phyloP scores from a whole-genome alignment of 2,329 filamentous ascomycete species.

The Zasmidium angulare region DNA sequence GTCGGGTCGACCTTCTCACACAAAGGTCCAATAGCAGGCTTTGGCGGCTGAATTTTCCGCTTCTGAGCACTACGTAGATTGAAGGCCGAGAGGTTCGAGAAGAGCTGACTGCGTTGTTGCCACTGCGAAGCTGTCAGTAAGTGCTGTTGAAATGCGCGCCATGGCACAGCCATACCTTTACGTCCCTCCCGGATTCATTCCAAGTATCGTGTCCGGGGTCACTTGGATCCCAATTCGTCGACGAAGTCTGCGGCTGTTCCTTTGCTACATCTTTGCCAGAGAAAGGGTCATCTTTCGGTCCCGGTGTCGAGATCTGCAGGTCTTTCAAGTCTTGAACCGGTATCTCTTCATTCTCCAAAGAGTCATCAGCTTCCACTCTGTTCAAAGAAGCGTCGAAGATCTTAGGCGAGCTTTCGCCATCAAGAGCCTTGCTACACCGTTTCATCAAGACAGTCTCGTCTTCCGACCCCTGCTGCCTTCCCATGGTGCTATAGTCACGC shows the following conservation, averaged over 20 bases:
- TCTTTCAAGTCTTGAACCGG: neutral
- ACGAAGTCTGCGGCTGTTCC: neutral
- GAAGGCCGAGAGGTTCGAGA: neutral
- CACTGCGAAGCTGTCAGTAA: neutral
- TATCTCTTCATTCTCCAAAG: neutral
- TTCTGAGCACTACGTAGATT: neutral
- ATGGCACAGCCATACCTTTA: neutral
- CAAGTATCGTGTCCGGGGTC: constrained; percentile 1
- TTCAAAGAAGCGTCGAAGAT: neutral
- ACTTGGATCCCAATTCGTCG: neutral
- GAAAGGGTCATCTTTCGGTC: neutral
- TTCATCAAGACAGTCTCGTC: neutral
- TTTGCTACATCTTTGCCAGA: too few species aligned
- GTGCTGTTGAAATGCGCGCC: too few species aligned
- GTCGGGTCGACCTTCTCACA: neutral
- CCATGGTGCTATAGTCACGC: neutral
- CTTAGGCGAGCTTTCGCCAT: neutral
- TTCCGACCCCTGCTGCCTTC: neutral
- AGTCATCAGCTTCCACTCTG: neutral
- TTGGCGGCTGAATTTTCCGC: neutral
- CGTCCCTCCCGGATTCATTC: neutral
- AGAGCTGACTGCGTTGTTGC: neutral
- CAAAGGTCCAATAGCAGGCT: neutral
- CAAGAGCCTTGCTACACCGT: neutral
- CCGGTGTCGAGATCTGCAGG: too few species aligned